These are phyloP conservation scores for Ensete glaucum DNA, from an alignment of 176 grass and related monocot species.

Conservation along the genomic window DNA sequence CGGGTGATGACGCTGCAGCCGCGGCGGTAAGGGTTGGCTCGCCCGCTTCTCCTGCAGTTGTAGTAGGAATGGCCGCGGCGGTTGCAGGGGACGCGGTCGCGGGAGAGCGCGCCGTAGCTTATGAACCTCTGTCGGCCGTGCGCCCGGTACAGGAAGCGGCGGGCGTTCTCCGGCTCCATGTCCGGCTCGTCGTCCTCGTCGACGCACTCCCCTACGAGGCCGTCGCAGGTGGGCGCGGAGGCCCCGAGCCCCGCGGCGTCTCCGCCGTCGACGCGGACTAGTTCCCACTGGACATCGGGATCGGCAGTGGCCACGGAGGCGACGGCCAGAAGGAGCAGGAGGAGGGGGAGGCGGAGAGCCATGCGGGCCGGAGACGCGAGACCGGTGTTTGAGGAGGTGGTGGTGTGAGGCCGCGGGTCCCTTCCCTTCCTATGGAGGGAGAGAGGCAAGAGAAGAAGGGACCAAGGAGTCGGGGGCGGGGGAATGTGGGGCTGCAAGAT, in stretches of 20 bases:
- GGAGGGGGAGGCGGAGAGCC: slow-evolving; percentile 22
- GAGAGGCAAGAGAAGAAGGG: neutral
- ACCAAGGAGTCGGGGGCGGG: slow-evolving; percentile 16
- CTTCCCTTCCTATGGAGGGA: slow-evolving; percentile 23
- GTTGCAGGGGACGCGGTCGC: slow-evolving; percentile 58
- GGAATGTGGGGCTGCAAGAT: neutral
- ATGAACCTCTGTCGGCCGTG: slow-evolving; percentile 36
- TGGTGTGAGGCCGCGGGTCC: neutral
- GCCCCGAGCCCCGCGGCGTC: too few relatives aligned
- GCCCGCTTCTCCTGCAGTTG: slow-evolving; percentile 31
- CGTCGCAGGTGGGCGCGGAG: slow-evolving; percentile 9
- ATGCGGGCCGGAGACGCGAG: slow-evolving; percentile 1
- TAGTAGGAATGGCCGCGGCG: slow-evolving; percentile 45
- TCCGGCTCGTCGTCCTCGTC: slow-evolving; percentile 39
- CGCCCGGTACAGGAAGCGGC: slow-evolving; percentile 18
- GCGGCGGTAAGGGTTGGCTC: slow-evolving; percentile 60
- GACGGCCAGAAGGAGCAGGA: slow-evolving; percentile 24
- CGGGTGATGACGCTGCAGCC: slow-evolving; percentile 68
- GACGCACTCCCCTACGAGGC: slow-evolving; percentile 33
- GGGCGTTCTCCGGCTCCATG: neutral
- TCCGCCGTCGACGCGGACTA: neutral
- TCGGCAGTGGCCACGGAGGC: neutral
- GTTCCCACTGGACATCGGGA: neutral
- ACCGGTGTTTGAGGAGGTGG: too few relatives aligned
- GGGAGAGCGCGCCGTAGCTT: slow-evolving; percentile 51